phyloP scores from a whole-genome alignment of 345 rosid genomes.

The Syzygium grande region DNA sequence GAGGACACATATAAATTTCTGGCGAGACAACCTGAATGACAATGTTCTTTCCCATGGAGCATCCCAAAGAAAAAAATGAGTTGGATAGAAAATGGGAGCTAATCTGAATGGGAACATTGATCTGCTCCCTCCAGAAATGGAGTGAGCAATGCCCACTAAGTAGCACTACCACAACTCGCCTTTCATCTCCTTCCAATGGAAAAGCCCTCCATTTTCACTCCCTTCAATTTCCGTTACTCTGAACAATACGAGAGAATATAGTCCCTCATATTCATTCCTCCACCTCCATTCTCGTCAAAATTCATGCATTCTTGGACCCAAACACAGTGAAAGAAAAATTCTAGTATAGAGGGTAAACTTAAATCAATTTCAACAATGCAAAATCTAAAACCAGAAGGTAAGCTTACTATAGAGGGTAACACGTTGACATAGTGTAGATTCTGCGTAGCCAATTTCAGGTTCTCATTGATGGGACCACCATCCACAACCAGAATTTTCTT shows the following conservation, averaged over 20 bases:
- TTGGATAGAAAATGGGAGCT: neutral
- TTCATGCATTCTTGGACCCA: neutral
- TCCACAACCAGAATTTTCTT: constrained; percentile 78
- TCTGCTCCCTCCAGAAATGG: no score
- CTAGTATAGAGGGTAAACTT: neutral
- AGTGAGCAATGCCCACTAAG: neutral
- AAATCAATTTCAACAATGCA: neutral
- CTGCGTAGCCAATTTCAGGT: constrained; percentile 85
- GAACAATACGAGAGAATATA: neutral
- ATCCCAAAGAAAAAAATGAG: neutral
- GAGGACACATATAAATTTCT: neutral
- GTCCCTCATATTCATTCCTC: neutral
- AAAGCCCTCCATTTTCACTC: neutral
- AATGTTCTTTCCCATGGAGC: neutral
- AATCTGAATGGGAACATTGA: neutral
- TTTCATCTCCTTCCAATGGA: neutral
- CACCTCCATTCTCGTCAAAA: neutral
- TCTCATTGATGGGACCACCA: constrained; percentile 71
- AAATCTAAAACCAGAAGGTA: neutral
- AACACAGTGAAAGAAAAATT: neutral
- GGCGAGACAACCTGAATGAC: neutral
- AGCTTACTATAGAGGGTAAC: constrained; percentile 88
- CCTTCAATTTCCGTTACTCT: neutral
- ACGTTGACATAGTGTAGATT: constrained; percentile 80
- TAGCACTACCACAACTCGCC: neutral